These are phyloP conservation scores for Alternaria panax DNA, from an alignment of 2,329 filamentous ascomycete genomes.

Conservation along the genomic window DNA sequence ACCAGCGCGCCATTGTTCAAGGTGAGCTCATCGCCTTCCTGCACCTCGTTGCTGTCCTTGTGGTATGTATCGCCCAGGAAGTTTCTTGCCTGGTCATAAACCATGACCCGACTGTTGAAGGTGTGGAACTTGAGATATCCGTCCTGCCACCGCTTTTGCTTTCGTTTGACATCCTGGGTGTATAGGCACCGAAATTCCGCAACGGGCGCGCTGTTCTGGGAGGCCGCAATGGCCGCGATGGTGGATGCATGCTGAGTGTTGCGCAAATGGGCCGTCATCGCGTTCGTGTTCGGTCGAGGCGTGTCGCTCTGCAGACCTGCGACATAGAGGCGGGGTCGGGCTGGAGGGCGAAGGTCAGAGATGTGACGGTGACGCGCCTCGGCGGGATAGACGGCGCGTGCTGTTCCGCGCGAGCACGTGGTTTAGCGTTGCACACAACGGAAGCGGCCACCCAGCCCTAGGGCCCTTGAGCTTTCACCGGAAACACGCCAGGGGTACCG, in stretches of 20 bases:
- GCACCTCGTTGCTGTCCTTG: conserved; percentile 71
- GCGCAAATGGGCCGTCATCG: conserved; percentile 39
- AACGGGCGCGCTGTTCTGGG: conserved; percentile 74
- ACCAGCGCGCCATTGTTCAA: conserved; percentile 81
- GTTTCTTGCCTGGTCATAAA: conserved; percentile 81
- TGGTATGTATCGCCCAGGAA: conserved; percentile 87
- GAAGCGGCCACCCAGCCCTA: conserved; percentile 2
- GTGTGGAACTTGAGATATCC: conserved; percentile 85
- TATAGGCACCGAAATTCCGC: conserved; percentile 86
- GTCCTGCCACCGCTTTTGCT: conserved; percentile 94
- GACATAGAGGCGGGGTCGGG: conserved; percentile 14
- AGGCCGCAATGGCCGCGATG: conserved; percentile 52
- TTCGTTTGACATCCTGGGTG: conserved; percentile 82
- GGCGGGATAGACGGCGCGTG: conserved; percentile 7
- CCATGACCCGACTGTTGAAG: conserved; percentile 91
- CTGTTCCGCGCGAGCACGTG: conserved; percentile 18
- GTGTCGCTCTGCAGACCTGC: conserved; percentile 12
- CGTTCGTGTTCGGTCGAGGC: conserved; percentile 8
- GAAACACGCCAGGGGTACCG: conserved; percentile 5
- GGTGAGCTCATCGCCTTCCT: conserved; percentile 81
- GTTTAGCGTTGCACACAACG: conserved; percentile 8
- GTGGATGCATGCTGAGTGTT: conserved; percentile 28
- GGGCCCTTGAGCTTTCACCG: conserved; percentile 7
- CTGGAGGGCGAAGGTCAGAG: conserved; percentile 4
- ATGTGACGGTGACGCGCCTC: conserved; percentile 19